Percentiles rank a stretch among this genome's conserved stretches.
Conservation (phyloP, 1,139 yeast genomes). For the Debaryomyces psychrophilus region DNA sequence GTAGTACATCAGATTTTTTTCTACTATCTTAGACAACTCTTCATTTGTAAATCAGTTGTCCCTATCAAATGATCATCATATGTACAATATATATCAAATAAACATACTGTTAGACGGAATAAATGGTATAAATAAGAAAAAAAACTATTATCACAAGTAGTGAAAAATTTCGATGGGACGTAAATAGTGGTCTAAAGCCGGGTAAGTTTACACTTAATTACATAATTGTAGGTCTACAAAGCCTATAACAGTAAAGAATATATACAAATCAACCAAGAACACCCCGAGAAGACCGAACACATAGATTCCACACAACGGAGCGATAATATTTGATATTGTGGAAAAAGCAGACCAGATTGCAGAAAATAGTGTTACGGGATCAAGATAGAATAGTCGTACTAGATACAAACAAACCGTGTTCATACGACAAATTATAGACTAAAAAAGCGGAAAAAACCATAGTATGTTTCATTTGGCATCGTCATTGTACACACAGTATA, state of each 20-base stretch:
- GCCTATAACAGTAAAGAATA: not conserved
- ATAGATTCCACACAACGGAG: conserved; percentile 1
- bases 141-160: not conserved
- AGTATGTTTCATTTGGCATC: conserved; percentile 51
- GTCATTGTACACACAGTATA: conserved; percentile 50
- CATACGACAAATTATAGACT: not conserved
- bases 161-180: conserved; percentile 4
- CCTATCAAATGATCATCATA: conserved; percentile 38
- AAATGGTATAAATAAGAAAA: not conserved
- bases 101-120: not conserved
- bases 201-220: conserved; percentile 7
- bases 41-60: conserved; percentile 35
- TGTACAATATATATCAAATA: conserved; percentile 7
- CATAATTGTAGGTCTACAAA: conserved; percentile 3
- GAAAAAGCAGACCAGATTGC: not conserved
- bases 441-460: not conserved
- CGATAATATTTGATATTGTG: not conserved
- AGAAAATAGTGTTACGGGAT: not conserved
- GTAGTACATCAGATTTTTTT: conserved; percentile 13
- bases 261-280: not conserved
- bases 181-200: conserved; percentile 6
- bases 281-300: not conserved
- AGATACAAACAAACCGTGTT: not conserved
- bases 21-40: conserved; percentile 17
- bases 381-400: not conserved